Base-by-base conservation (phyloP, 495 filamentous ascomycete species). In the Delitschia confertaspora region DNA sequence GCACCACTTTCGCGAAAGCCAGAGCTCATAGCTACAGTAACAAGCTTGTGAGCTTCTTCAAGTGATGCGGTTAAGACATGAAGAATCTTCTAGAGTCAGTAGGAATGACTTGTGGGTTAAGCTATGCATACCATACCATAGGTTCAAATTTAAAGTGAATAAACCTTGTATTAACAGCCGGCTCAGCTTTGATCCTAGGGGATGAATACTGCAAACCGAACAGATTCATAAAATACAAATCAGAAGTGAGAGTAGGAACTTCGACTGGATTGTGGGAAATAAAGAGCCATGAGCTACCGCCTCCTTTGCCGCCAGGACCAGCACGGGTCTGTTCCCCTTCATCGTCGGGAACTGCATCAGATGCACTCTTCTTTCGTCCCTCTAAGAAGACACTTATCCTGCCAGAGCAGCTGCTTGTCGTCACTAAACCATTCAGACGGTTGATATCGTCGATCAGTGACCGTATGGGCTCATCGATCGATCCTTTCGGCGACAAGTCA, bases 141-240 rank as follows among this genome's bases (percentile, higher is more conserved):
- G 89, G 84, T 59, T 95, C 88, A 57, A 89, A 95, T 61, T 91
- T 88, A 68, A 95, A 83, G 59, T 86, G 85, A 29, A 93, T 75
- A 54, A 86, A 70, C 52, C 37, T 57, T 33, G 20, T 33, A 17
- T 38, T 42, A 18, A 48, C 33, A 19, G 53, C 47, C 4, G 51
- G 52, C 11, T 47, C 9, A 4, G 1, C 14, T 3, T 33, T n/a
- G 6, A 31, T 14, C 23, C 10, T 19, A 24, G n/a, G 18, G 14
- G 22, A 7, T 16, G 19, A 30, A 14, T 18, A 14, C 16, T 32
- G 31, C 20, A 55, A 35, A 4, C 32, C 38, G 27, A 56, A 51
- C 17, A 29, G 29, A 14, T 37, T 11, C 37, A 48, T 35, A n/a
- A 47, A 41, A 22, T 31, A n/a, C 7, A 29, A 7, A 16, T 30